These are phyloP conservation scores for Tuber umbilicatum DNA, from an alignment of 495 filamentous ascomycete genomes.

Conservation along the genomic window DNA sequence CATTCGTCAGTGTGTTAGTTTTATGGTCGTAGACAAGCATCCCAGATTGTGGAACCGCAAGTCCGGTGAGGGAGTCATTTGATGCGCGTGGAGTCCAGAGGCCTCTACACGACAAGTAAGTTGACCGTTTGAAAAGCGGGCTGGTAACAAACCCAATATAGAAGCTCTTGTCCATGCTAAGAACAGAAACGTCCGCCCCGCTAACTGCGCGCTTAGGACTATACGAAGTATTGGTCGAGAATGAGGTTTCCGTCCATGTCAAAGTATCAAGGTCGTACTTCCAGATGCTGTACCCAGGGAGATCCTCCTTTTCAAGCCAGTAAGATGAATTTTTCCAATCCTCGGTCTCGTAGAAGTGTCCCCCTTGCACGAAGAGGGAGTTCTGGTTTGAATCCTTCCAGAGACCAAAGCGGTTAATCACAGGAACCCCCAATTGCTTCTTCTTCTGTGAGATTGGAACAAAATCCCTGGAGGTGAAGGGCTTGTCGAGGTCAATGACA, in stretches of 20 bases:
- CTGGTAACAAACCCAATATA: constrained; percentile 16
- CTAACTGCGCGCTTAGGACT: constrained; percentile 7
- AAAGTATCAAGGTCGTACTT: constrained; percentile 9
- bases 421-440: constrained; percentile 10
- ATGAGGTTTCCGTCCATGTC: constrained; percentile 9
- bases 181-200: constrained; percentile 16
- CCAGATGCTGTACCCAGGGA: constrained; percentile 25
- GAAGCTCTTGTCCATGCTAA: constrained; percentile 10
- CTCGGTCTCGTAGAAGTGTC: constrained; percentile 15
- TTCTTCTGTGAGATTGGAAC: constrained; percentile 7
- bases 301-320: not conserved
- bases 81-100: constrained; percentile 10
- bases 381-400: constrained; percentile 15
- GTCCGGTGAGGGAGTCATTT: not conserved
- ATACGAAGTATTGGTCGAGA: not conserved
- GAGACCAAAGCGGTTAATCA: constrained; percentile 13
- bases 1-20: constrained; percentile 2
- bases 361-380: constrained; percentile 18
- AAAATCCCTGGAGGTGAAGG: constrained; percentile 13
- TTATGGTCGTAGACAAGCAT: constrained; percentile 21
- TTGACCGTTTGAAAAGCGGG: not conserved
- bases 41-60: constrained; percentile 9
- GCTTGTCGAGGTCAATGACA: constrained; percentile 10
- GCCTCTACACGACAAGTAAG: constrained; percentile 9
- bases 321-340: constrained; percentile 22